Evolutionary conservation across 2,329 filamentous ascomycete species (phyloP).

Genomic region (Coleophoma cylindrospora): DNA sequence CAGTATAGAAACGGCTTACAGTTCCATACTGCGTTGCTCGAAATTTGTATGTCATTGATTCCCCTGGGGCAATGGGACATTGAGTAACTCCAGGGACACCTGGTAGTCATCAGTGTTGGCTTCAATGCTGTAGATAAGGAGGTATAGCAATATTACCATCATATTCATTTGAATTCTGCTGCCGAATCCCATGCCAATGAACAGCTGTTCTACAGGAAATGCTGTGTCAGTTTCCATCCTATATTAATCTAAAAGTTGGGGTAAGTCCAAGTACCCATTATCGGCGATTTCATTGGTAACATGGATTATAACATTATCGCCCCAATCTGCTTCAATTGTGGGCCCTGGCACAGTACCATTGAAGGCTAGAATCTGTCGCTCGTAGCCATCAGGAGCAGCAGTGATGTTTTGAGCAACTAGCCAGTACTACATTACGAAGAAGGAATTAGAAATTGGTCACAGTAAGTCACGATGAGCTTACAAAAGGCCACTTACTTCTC

Average conservation of each 20-base stretch:
- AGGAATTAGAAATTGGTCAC: neutral
- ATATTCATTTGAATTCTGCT: slow-evolving; percentile 30
- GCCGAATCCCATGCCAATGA: slow-evolving; percentile 42
- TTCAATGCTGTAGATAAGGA: neutral
- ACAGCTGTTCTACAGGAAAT: slow-evolving; percentile 32
- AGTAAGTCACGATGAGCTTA: neutral
- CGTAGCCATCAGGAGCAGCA: slow-evolving; percentile 18
- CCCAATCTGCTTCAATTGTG: slow-evolving; percentile 21
- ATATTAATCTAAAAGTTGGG: slow-evolving; percentile 1
- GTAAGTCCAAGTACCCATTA: too few relatives aligned
- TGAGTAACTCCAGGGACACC: slow-evolving; percentile 39
- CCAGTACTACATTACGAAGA: neutral
- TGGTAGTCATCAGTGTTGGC: neutral
- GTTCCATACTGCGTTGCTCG: slow-evolving; percentile 6
- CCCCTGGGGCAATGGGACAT: slow-evolving; percentile 20
- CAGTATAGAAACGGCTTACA: too few relatives aligned
- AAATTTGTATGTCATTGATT: slow-evolving; percentile 7
- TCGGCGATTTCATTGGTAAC: slow-evolving; percentile 13
- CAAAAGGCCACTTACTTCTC: slow-evolving; percentile 19
- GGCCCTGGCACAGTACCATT: slow-evolving; percentile 24
- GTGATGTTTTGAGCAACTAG: slow-evolving; percentile 1
- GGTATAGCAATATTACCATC: slow-evolving; percentile 36
- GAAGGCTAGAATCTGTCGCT: slow-evolving; percentile 15
- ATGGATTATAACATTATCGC: slow-evolving; percentile 14
- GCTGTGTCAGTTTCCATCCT: neutral